A percentile compares a stretch with the other conserved stretches of the same genome.
Conservation (phyloP, 2,329 filamentous ascomycete species). For the Fonsecaea pedrosoi region DNA sequence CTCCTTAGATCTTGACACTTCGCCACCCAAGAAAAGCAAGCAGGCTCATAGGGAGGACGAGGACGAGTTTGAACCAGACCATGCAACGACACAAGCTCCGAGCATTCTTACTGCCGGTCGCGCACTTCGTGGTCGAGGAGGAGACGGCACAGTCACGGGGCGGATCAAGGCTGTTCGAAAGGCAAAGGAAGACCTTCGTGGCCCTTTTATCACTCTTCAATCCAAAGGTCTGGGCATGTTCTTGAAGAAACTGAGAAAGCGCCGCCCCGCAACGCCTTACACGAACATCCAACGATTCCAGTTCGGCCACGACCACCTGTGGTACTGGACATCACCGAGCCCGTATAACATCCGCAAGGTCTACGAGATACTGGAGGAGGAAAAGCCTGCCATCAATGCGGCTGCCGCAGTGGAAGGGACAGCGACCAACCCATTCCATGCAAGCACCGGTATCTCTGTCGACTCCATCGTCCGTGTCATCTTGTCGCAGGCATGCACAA, state of each 20-base stretch:
- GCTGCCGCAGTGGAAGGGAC: not conserved
- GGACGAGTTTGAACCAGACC: not conserved
- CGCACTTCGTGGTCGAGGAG: conserved; percentile 3
- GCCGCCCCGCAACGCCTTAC: conserved; percentile 10
- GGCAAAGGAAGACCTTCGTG: not conserved
- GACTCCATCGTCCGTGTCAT: conserved; percentile 38
- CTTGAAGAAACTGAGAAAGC: not conserved
- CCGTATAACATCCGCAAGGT: conserved; percentile 16
- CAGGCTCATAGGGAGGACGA: not conserved
- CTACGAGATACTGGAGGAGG: conserved; percentile 19
- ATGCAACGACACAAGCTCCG: not conserved
- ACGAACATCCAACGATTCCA: conserved; percentile 21
- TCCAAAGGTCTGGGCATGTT: not conserved
- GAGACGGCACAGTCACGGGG: conserved; percentile 11
- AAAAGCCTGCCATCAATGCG: conserved; percentile 16
- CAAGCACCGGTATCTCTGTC: conserved; percentile 27
- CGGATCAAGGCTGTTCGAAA: not conserved
- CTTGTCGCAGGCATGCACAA: conserved; percentile 36
- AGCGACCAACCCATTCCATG: conserved; percentile 33
- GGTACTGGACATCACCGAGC: conserved; percentile 3
- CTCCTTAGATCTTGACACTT: not conserved
- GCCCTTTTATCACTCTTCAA: not conserved
- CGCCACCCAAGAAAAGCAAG: conserved; percentile 6
- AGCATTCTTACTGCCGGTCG: not conserved
- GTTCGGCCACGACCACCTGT: conserved; percentile 15